A percentile compares a stretch with the other conserved stretches of the same genome.
Evolutionary conservation across 2,329 filamentous ascomycete species (phyloP).

Genomic region (Ophiosphaerella herpotricha): DNA sequence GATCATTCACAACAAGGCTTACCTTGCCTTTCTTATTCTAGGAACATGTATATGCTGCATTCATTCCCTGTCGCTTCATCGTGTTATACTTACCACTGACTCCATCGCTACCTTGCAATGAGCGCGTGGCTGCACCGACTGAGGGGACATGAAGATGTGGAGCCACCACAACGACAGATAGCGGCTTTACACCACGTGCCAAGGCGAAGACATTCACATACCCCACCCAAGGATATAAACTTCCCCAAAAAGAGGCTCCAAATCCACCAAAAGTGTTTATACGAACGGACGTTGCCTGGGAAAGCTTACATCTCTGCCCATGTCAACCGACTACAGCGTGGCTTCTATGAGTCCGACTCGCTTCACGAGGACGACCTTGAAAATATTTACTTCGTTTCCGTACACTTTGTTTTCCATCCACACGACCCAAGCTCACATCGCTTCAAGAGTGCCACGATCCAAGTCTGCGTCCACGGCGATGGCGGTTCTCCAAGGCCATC

Average conservation of each 20-base stretch:
- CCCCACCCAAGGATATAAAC: constrained; percentile 28
- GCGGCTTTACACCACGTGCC: not conserved
- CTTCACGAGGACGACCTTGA: constrained; percentile 50
- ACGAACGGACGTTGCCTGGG: constrained; percentile 55
- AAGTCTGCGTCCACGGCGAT: constrained; percentile 43
- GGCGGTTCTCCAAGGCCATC: constrained; percentile 6
- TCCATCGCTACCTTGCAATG: constrained; percentile 4
- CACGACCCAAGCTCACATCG: constrained; percentile 49
- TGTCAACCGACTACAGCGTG: constrained; percentile 56
- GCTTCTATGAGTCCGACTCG: constrained; percentile 50
- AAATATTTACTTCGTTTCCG: constrained; percentile 55
- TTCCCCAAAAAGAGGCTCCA: constrained; percentile 30
- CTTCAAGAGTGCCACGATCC: constrained; percentile 55
- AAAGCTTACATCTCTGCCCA: constrained; percentile 56
- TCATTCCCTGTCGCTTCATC: not conserved
- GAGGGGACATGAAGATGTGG: constrained; percentile 1
- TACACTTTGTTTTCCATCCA: constrained; percentile 58
- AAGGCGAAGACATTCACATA: constrained; percentile 16
- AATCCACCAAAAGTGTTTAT: constrained; percentile 50
- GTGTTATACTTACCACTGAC: not conserved
- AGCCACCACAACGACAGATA: constrained; percentile 1
- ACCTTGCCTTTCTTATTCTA: not conserved
- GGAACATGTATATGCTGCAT: no score
- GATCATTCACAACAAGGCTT: no score
- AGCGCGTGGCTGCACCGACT: constrained; percentile 14